Evolutionary conservation across 2,329 filamentous ascomycete genomes (phyloP), one percentile per base, ranked within the genome.

Genomic region (Aspergillus proliferans): DNA sequence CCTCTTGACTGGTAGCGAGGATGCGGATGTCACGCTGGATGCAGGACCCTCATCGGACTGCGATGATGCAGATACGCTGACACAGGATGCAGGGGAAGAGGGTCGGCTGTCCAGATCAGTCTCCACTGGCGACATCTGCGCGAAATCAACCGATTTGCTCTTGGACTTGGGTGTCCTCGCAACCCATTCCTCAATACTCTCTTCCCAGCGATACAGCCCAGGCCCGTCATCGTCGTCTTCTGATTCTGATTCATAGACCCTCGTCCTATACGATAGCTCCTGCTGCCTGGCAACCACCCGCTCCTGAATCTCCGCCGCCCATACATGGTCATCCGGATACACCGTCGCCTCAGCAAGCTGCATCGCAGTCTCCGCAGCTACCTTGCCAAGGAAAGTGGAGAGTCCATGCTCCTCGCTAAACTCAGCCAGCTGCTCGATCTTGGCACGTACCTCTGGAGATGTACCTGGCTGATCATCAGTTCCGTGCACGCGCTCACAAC

Each of bases 141-240:
- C 18, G 18, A 40, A 10, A 19, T 12, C 38, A 19, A 22, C 19
- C 3, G 15, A 19, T 12, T 15, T 39, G 43, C 62, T 57, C 43
- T 64, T 62, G 34, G 52, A 43, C 45, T 58, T 63, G 24, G 77
- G 77, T 41, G 75, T 79, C 36, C 65, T 69, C 15, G 70, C 75
- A 45, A 81, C 73, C 78, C 78, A 82, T 60, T 81, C 78, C 33
- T 76, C 73, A 58, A 81, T 80, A 41, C 73, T 75, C 56, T 79
- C 77, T 58, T 81, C 78, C 78, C 78, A 81, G 28, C 74, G 62
- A 70, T 79, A 60, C 54, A 66, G 50, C 9, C 58, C 61, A 6
- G 51, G 53, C 8, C 61, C 34, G 52, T 61, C 48, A 18, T 26
- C 18, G 15, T 19, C 14, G 43, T 22, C 24, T 36, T 14, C 50